Conservation (phyloP, 78 protist genomes). For the Dictyostelium brefeldianum region DNA sequence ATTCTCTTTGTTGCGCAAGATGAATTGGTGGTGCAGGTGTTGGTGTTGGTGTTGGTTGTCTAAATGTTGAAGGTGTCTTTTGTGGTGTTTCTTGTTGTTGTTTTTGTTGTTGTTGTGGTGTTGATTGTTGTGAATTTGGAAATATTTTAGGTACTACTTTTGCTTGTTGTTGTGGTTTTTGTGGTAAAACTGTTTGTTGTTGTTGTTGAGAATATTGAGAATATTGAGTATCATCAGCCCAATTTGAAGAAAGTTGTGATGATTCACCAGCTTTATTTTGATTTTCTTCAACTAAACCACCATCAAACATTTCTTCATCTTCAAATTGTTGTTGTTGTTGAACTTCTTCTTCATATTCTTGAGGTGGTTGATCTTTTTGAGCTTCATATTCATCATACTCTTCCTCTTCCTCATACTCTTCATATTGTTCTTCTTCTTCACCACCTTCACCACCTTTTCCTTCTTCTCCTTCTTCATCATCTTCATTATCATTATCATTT, state of each 20-base stretch:
- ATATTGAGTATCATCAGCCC: conserved; percentile 1
- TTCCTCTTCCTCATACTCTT: conserved; percentile 15
- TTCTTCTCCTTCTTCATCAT: conserved; percentile 17
- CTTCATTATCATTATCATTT: conserved; percentile 17
- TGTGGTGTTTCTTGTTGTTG: conserved; percentile 23
- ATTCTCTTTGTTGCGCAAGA: conserved; percentile 2
- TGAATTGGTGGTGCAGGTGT: not conserved
- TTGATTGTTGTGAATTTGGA: not conserved
- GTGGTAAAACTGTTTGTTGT: not conserved
- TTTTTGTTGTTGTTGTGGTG: conserved; percentile 6
- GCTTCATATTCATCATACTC: not conserved
- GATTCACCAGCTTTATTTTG: not conserved
- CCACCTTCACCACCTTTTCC: not conserved
- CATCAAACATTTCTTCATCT: not conserved
- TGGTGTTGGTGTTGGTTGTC: not conserved
- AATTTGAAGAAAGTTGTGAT: not conserved
- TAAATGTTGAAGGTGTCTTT: not conserved
- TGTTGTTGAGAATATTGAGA: not conserved
- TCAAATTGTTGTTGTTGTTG: not conserved
- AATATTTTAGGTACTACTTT: no score
- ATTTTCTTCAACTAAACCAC: not conserved
- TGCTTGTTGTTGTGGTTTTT: not conserved
- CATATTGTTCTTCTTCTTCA: conserved; percentile 13
- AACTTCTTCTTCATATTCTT: not conserved
- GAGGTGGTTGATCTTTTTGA: not conserved